These are phyloP conservation scores for Trichoderma simmonsii DNA, from an alignment of 2,329 filamentous ascomycete species.

Conservation along the genomic window DNA sequence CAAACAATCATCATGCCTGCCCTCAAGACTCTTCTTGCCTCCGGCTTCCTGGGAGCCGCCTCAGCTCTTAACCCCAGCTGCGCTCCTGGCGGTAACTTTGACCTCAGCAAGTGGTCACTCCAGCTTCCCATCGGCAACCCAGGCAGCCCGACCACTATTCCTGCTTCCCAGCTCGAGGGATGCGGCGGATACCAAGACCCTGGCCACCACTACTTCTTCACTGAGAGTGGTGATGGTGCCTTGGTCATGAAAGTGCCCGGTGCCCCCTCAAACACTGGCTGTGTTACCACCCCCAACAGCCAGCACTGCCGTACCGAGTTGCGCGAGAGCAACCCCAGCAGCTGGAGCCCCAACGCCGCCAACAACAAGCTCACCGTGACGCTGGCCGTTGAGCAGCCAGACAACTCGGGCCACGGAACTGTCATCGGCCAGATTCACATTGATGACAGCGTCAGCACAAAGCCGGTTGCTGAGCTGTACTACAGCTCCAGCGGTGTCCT, in stretches of 20 bases:
- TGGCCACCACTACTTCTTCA: constrained; percentile 35
- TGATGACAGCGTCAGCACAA: constrained; percentile 34
- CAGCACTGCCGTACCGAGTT: constrained; percentile 43
- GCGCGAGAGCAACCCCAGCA: constrained; percentile 34
- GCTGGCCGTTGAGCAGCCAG: constrained; percentile 34
- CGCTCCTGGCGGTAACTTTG: constrained; percentile 30
- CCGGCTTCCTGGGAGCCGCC: constrained; percentile 8
- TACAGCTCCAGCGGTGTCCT: constrained; percentile 34
- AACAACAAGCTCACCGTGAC: constrained; percentile 16
- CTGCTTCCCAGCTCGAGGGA: constrained; percentile 31
- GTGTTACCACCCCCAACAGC: constrained; percentile 40
- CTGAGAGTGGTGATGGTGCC: constrained; percentile 30
- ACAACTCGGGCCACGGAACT: constrained; percentile 32
- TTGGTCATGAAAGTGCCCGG: constrained; percentile 41
- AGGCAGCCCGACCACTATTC: constrained; percentile 26
- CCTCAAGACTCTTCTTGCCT: constrained; percentile 9
- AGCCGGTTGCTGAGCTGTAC: constrained; percentile 41
- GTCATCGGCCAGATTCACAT: constrained; percentile 39
- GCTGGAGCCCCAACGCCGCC: constrained; percentile 32
- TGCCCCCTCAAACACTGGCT: constrained; percentile 30
- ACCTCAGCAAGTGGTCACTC: constrained; percentile 34
- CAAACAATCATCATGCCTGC: not conserved
- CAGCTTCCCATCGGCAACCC: constrained; percentile 37
- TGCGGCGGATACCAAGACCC: constrained; percentile 34
- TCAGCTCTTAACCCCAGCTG: constrained; percentile 16